Evolutionary conservation across 306 rosid genomes (phyloP).

Genomic region (Alnus glutinosa): DNA sequence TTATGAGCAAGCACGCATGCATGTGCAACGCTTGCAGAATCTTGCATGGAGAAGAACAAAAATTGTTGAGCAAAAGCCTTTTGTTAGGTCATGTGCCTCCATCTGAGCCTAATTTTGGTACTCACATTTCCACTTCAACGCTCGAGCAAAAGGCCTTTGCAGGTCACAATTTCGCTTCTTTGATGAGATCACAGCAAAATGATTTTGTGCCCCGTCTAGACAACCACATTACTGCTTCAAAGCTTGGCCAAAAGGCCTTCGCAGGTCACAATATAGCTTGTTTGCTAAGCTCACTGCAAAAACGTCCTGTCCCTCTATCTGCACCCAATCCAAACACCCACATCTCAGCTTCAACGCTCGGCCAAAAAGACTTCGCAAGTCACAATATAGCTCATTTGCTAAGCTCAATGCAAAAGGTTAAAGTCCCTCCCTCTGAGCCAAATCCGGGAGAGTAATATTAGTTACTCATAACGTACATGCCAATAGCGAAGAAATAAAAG

Average conservation of each 20-base stretch:
- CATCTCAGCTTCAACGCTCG: background rate
- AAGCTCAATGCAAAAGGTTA: no score
- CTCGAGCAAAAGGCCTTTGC: background rate
- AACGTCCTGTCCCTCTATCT: background rate
- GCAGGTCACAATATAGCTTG: background rate
- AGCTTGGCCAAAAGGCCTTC: background rate
- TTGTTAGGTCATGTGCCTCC: background rate
- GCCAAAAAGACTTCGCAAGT: background rate
- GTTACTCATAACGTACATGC: no score
- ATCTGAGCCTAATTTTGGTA: no score
- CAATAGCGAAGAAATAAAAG: no score
- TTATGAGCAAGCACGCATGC: background rate
- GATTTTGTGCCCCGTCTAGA: background rate
- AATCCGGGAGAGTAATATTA: background rate
- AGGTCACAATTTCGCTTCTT: background rate
- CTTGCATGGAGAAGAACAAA: background rate
- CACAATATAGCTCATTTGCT: background rate
- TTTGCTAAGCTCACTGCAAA: background rate
- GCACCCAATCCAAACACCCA: background rate
- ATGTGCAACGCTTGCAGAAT: background rate
- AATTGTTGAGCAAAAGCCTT: no score
- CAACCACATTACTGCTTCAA: background rate
- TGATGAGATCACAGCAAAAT: background rate
- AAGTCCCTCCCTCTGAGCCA: background rate
- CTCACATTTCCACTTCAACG: background rate